Base-by-base conservation (phyloP, 208 protist species). In the Leishmania tropica region DNA sequence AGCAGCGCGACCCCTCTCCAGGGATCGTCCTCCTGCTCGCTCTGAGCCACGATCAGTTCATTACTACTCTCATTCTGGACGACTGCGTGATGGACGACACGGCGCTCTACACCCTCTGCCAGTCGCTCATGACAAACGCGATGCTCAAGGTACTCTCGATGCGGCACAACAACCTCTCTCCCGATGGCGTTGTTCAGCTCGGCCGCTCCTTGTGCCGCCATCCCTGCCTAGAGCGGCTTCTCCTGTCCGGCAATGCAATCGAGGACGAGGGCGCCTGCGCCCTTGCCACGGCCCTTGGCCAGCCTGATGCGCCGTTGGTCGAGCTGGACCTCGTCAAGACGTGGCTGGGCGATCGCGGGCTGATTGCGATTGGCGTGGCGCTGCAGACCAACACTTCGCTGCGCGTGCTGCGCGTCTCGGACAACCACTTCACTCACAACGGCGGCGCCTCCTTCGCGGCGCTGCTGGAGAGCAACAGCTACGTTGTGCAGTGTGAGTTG, bases 361-460 rank as follows among this genome's bases (percentile, higher is more conserved):
- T 94, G 28, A 88, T 98, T 37, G 95, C 95, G 4, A 84, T 98
- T n/a, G 95, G 94, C 45, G 91, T 95, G 21, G 92, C 95, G 6
- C 88, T 98, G 72, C 90, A 87, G 56, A 85, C 76, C 24, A 98
- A 97, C 75, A 83, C 76, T 40, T 88, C 88, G 17, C 79, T 98
- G 60, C 88, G 88, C 31, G 85, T 84, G 79, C 88, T 98, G 17
- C 77, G 89, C 62, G 88, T 97, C 76, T 86, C 71, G 5, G 85
- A 93, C 74, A 98, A 98, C 83, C 93, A 97, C 88, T 94, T 98
- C 83, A 95, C 92, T 28, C 83, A 94, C 58, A 78, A 94, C 56
- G 88, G 88, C 78, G 89, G 89, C 17, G 85, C 93, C 54, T 85
- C 93, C 35, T 96, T 98, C 78, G 89, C 90, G 0, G 88, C 94